A percentile compares a stretch with the other conserved stretches of the same genome.
phyloP scores from a whole-genome alignment of 495 filamentous ascomycete species.

The Bacidia gigantensis region DNA sequence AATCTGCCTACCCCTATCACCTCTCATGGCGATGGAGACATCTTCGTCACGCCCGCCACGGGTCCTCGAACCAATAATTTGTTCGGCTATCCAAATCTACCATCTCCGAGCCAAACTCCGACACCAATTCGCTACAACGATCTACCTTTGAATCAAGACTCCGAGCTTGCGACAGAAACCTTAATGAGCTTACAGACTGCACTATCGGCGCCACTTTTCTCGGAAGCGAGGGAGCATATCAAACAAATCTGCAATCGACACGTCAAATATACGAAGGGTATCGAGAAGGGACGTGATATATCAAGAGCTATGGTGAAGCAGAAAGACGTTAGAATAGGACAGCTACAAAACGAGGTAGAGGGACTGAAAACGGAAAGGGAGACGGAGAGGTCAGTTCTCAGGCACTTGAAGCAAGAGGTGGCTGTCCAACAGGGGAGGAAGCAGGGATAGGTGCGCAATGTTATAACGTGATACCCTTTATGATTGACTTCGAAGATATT shows the following conservation, averaged over 20 bases:
- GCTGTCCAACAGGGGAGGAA: not conserved
- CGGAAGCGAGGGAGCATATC: slow-evolving; percentile 28
- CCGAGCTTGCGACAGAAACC: slow-evolving; percentile 37
- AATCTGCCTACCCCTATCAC: slow-evolving; percentile 15
- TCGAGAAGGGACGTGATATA: slow-evolving; percentile 48
- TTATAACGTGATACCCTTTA: no score
- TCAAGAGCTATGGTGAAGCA: slow-evolving; percentile 43
- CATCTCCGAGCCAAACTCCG: slow-evolving; percentile 31
- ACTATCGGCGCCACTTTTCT: slow-evolving; percentile 27
- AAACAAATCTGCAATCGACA: slow-evolving; percentile 39
- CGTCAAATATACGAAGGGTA: slow-evolving; percentile 40
- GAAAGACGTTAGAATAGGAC: slow-evolving; percentile 44
- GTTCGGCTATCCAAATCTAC: slow-evolving; percentile 14
- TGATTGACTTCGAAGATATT: no score
- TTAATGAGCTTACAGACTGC: slow-evolving; percentile 35
- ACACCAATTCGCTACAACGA: slow-evolving; percentile 35
- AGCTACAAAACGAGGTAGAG: slow-evolving; percentile 33
- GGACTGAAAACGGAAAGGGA: slow-evolving; percentile 38
- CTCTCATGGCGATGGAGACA: slow-evolving; percentile 8
- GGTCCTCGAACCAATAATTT: slow-evolving; percentile 17
- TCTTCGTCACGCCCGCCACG: slow-evolving; percentile 18
- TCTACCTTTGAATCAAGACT: slow-evolving; percentile 25
- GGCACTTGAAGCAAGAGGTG: slow-evolving; percentile 18
- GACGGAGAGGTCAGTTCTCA: slow-evolving; percentile 34
- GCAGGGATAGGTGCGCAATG: not conserved